phyloP scores from a whole-genome alignment of 768 basidiomycete species.

The Calocybe indica region DNA sequence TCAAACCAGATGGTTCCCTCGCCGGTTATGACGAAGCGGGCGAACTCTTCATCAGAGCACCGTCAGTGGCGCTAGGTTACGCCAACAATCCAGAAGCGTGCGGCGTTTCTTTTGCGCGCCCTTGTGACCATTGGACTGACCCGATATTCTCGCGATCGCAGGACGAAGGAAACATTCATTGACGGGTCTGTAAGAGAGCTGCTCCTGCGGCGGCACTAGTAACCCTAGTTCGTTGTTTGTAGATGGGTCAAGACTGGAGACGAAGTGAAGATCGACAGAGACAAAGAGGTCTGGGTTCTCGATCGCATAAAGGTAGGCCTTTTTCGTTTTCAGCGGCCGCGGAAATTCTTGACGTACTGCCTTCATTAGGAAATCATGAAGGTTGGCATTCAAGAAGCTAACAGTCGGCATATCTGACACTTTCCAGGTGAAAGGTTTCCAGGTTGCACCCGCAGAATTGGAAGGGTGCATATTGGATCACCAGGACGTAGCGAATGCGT shows the following conservation, averaged over 20 bases:
- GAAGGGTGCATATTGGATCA: slow-evolving; percentile 62
- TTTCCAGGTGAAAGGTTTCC: slow-evolving; percentile 56
- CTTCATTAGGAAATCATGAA: slow-evolving; percentile 39
- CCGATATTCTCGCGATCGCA: slow-evolving; percentile 15
- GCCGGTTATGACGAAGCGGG: slow-evolving; percentile 54
- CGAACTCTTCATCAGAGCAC: slow-evolving; percentile 50
- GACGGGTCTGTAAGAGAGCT: slow-evolving; percentile 41
- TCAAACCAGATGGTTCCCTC: slow-evolving; percentile 52
- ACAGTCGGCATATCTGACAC: neutral
- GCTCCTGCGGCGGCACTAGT: neutral
- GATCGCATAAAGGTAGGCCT: slow-evolving; percentile 54
- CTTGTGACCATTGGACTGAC: neutral
- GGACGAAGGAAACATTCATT: slow-evolving; percentile 63
- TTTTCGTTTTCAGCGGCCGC: neutral
- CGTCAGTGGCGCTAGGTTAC: slow-evolving; percentile 53
- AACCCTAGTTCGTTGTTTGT: neutral
- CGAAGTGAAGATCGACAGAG: slow-evolving; percentile 47
- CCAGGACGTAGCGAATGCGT: slow-evolving; percentile 51
- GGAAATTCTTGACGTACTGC: neutral
- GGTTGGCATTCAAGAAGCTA: slow-evolving; percentile 18
- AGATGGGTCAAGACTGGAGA: slow-evolving; percentile 72
- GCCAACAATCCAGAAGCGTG: slow-evolving; percentile 57
- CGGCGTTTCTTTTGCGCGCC: slow-evolving; percentile 23
- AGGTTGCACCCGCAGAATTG: slow-evolving; percentile 70
- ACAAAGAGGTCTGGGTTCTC: slow-evolving; percentile 53